Evolutionary conservation across 352 stramenopile species (phyloP), one percentile per base, ranked within the genome.

Genomic region (Phytopythium delawarense): DNA sequence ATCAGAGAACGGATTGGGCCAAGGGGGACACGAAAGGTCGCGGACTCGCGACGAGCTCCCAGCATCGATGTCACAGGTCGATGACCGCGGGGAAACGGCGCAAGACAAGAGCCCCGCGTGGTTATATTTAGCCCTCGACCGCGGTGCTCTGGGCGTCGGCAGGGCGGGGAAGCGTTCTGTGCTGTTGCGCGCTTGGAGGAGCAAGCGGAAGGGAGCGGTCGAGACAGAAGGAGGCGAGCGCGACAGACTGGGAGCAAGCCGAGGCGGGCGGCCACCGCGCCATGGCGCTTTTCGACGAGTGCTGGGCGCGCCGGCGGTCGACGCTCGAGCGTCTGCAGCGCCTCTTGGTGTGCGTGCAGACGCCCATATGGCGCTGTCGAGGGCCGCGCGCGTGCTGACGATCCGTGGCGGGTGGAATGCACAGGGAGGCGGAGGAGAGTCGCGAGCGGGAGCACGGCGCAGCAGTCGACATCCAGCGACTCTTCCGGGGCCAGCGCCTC

Each of bases 261-360:
- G 35, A 40, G 9, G 35, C 9, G 35, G 12, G 48, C 48, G 48
- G n/a, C 34, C 20, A 16, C 16, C 12, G 42, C 28, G 64, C 59
- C 13, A 85, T 88, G 78, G 78, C 80, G 64, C 74, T 84, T 56
- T 89, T 89, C 62, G 75, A 85, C 25, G 71, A 84, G 32, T 89
- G 78, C 73, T 91, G 82, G 78, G 63, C 71, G 65, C 76, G 51
- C 28, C 72, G 78, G 59, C 58, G 54, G 11, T 57, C 63, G 16
- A 88, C 79, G 48, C 68, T 89, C 4, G 67, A 84, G 4, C 62
- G 74, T 35, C 66, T 89, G 8, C 74, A 87, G 34, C 52, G 67
- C 18, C 73, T 87, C n/a, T 66, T 87, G 16, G 64, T 73, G 79
- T 89, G 70, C 40, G 61, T 73, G 2, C 6, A 46, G 13, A n/a